Base-by-base conservation (phyloP, 495 filamentous ascomycete species). In the Neurospora tetrasperma region DNA sequence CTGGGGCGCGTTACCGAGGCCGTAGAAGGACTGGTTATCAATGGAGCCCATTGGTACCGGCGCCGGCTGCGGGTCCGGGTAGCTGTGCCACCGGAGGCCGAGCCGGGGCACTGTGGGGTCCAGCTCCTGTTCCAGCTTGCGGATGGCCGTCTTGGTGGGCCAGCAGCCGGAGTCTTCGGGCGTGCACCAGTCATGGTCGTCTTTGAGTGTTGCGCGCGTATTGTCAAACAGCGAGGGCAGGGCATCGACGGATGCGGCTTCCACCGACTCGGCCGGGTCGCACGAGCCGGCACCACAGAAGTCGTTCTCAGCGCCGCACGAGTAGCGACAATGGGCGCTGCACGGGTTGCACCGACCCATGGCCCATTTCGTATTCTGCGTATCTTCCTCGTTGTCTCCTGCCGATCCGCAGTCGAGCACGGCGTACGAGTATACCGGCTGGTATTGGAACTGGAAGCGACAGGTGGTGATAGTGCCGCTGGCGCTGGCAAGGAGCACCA, bases 261-360 rank as follows among this genome's bases (percentile, higher is more conserved):
- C 40, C 69, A 14, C 35, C 69, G 69, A 44, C 40, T 31, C 38
- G 69, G 69, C 69, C 14, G 40, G 39, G 69, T 41, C 27, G 69
- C 69, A 70, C 18, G 69, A 70, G 41, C 69, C 69, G 69, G 35
- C 38, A 8, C 69, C 69, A 18, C 69, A 70, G 39, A 42, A 70
- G 69, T 70, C 18, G 69, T 70, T 70, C 69, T 70, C 69, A 8
- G 40, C 40, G 38, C 69, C 40, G 16, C 69, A 70, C 16, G 69
- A 70, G 39, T 70, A 70, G 31, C 69, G n/a, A 70, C 69, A 70
- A 40, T 42, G 35, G 38, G 40, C n/a, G 69, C 69, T 70, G 40
- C 69, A 70, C 38, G 69, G 69, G 69, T 70, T 70, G 69, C 69
- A 70, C 43, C 69, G 69, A 12, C 69, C 69, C 40, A 70, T 70